These are phyloP conservation scores for Nyssa sinensis DNA, from an alignment of 148 eudicot species.

Conservation along the genomic window DNA sequence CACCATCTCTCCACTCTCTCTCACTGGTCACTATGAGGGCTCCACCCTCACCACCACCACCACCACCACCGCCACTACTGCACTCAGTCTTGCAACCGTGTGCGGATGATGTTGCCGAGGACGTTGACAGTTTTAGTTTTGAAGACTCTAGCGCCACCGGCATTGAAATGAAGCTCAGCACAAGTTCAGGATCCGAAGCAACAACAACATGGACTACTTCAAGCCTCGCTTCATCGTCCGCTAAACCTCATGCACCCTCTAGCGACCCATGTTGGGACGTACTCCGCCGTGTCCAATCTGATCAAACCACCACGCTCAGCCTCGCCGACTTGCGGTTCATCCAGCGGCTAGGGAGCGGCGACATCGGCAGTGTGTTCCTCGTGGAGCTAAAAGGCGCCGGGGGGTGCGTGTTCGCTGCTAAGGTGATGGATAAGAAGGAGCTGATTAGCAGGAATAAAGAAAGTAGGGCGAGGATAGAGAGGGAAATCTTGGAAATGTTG, in stretches of 20 bases:
- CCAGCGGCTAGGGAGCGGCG: constrained; percentile 34
- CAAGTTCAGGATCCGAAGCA: constrained; percentile 15
- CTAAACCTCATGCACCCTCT: constrained; percentile 11
- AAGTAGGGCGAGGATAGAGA: constrained; percentile 30
- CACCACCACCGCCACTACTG: neutral
- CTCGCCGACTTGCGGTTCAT: constrained; percentile 26
- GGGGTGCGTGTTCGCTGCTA: constrained; percentile 35
- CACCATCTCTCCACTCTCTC: neutral
- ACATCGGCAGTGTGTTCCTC: constrained; percentile 38
- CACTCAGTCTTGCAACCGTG: neutral
- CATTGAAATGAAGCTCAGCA: constrained; percentile 5
- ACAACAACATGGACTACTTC: constrained; percentile 9
- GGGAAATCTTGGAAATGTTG: constrained; percentile 34
- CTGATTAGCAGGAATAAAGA: constrained; percentile 31
- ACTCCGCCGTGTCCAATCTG: constrained; percentile 4
- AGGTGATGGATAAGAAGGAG: constrained; percentile 45
- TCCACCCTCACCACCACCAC: neutral
- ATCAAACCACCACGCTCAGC: neutral
- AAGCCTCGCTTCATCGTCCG: neutral
- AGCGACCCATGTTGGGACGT: constrained; percentile 17
- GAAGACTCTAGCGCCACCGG: constrained; percentile 1
- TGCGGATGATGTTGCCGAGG: neutral
- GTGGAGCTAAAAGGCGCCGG: constrained; percentile 25
- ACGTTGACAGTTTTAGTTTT: constrained; percentile 11
- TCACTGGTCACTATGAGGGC: neutral